Percentiles rank a stretch among this genome's conserved stretches.
These are phyloP conservation scores for Claviceps maximensis DNA, from an alignment of 2,329 filamentous ascomycete genomes.

Conservation along the genomic window DNA sequence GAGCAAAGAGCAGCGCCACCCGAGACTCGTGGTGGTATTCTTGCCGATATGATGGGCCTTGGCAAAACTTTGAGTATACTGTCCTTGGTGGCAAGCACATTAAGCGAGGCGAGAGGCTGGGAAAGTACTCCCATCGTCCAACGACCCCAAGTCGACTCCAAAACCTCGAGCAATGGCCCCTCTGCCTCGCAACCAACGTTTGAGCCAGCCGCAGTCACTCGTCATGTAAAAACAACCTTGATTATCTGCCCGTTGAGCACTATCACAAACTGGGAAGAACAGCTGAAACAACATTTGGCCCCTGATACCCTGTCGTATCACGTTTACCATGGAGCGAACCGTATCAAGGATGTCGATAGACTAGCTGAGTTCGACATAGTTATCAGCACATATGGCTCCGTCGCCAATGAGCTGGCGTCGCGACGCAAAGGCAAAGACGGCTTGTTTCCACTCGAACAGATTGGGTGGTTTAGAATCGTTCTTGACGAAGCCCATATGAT, in stretches of 20 bases:
- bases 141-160: slow-evolving; percentile 28
- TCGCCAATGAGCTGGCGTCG: slow-evolving; percentile 62
- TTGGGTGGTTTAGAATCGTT: slow-evolving; percentile 89
- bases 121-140: slow-evolving; percentile 38
- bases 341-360: slow-evolving; percentile 53
- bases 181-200: slow-evolving; percentile 24
- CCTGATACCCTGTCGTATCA: slow-evolving; percentile 55
- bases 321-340: slow-evolving; percentile 73
- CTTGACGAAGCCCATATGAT: slow-evolving; percentile 94
- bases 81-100: slow-evolving; percentile 57
- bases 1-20: slow-evolving; percentile 45
- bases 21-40: slow-evolving; percentile 58
- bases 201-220: slow-evolving; percentile 37
- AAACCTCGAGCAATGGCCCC: slow-evolving; percentile 17
- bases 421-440: slow-evolving; percentile 48
- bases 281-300: slow-evolving; percentile 71
- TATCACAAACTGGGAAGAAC: slow-evolving; percentile 87
- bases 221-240: slow-evolving; percentile 68
- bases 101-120: slow-evolving; percentile 51
- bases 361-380: slow-evolving; percentile 70
- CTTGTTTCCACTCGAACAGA: slow-evolving; percentile 53
- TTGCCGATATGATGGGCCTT: slow-evolving; percentile 83
- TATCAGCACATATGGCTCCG: slow-evolving; percentile 84
- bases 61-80: slow-evolving; percentile 79
- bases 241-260: slow-evolving; percentile 84